These are phyloP conservation scores for Komagataea norvegica DNA, from an alignment of 1,139 yeast species.

Conservation along the genomic window DNA sequence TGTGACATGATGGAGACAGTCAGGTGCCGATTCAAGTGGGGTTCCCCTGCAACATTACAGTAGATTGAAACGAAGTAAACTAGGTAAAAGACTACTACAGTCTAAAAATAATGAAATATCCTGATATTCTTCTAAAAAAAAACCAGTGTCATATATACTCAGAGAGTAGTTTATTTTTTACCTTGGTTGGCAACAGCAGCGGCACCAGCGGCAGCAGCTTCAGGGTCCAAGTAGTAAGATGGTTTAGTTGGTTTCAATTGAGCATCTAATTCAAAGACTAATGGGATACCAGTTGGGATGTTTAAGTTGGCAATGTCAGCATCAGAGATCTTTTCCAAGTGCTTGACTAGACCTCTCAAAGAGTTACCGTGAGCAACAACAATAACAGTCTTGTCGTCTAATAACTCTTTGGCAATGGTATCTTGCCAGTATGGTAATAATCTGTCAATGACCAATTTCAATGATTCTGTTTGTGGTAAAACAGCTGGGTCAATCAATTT, in stretches of 20 bases:
- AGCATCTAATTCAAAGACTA: conserved; percentile 92
- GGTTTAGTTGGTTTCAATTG: conserved; percentile 86
- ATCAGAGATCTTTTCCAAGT: conserved; percentile 91
- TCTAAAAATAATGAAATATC: too few relatives aligned
- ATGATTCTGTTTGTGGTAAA: conserved; percentile 91
- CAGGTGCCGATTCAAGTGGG: too few relatives aligned
- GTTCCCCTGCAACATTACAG: too few relatives aligned
- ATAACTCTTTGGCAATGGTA: conserved; percentile 79
- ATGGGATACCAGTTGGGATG: conserved; percentile 98
- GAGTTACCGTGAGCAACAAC: conserved; percentile 99
- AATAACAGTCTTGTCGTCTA: conserved; percentile 84
- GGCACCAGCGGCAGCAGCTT: conserved; percentile 99
- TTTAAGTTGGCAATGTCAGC: conserved; percentile 89
- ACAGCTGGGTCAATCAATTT: conserved; percentile 74
- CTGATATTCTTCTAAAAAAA: neutral
- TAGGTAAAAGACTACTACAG: too few relatives aligned
- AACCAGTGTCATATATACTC: neutral
- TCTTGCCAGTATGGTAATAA: conserved; percentile 98
- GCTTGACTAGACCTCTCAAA: conserved; percentile 93
- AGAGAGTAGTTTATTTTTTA: conserved; percentile 39
- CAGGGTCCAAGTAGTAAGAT: conserved; percentile 96
- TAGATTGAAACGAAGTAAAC: too few relatives aligned
- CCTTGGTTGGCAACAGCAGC: conserved; percentile 99
- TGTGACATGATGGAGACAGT: too few relatives aligned
- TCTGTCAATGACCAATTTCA: conserved; percentile 94